Percentiles rank a stretch among this genome's conserved stretches.
These are phyloP conservation scores for Solanum infundibuliforme DNA, from an alignment of 257 asterid genomes.

Conservation along the genomic window DNA sequence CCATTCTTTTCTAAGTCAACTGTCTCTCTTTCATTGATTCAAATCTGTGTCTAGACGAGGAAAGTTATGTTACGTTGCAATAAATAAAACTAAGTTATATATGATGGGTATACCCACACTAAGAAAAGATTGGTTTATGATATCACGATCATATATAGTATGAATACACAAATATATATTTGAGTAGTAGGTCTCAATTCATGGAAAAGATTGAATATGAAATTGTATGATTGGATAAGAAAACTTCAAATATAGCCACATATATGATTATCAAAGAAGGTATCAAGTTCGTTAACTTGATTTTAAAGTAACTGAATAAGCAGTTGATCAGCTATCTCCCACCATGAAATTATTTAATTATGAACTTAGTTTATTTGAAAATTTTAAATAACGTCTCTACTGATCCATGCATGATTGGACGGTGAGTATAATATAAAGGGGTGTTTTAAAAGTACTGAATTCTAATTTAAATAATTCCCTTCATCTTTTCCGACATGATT, in stretches of 20 bases:
- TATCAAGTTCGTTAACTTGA: background rate
- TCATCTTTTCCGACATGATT: no score
- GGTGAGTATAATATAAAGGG: background rate
- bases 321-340: constrained; percentile 2
- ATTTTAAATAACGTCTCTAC: background rate
- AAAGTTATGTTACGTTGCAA: background rate
- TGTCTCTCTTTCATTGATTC: background rate
- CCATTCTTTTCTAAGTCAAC: background rate
- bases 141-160: background rate
- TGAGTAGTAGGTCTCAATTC: background rate
- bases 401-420: background rate
- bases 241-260: background rate
- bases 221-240: background rate
- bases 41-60: background rate
- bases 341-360: background rate
- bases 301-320: background rate
- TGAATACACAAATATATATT: background rate
- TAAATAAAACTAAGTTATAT: background rate
- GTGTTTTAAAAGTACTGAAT: background rate
- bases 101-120: background rate
- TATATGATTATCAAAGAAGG: background rate
- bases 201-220: background rate
- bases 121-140: background rate
- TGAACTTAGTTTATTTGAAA: background rate
- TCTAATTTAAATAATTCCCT: no score